phyloP scores from a whole-genome alignment of 345 rosid genomes.

The Leavenworthia alabamica region DNA sequence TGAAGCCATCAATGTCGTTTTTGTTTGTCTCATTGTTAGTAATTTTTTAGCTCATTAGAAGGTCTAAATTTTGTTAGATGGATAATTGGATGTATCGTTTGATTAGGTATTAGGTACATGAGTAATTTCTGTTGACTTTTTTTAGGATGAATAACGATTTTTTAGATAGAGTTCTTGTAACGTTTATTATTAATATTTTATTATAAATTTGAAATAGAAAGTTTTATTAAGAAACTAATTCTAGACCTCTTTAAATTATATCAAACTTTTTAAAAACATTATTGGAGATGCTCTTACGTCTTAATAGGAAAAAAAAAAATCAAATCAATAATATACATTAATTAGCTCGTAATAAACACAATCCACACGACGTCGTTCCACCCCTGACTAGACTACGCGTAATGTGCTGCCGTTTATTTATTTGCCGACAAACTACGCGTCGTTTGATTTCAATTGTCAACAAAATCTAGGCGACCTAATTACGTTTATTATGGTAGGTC shows the following conservation, averaged over 20 bases:
- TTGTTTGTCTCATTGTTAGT: constrained; percentile 2
- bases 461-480: constrained; percentile 13
- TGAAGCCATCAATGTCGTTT: not conserved
- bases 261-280: too few species aligned
- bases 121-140: not conserved
- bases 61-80: not conserved
- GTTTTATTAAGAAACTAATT: too few species aligned
- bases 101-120: constrained; percentile 19
- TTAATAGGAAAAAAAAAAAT: not conserved
- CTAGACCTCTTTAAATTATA: too few species aligned
- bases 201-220: too few species aligned
- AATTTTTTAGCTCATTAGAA: not conserved
- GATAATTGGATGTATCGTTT: not conserved
- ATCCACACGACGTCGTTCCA: not conserved
- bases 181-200: too few species aligned
- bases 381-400: not conserved
- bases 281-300: too few species aligned
- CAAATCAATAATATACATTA: not conserved
- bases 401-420: constrained; percentile 21
- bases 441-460: constrained; percentile 1
- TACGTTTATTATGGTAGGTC: constrained; percentile 19
- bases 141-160: not conserved
- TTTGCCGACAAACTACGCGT: constrained; percentile 26
- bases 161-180: not conserved
- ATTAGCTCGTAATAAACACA: not conserved